Conservation (phyloP, 805 yeast species). For the Yarrowia sp. region DNA sequence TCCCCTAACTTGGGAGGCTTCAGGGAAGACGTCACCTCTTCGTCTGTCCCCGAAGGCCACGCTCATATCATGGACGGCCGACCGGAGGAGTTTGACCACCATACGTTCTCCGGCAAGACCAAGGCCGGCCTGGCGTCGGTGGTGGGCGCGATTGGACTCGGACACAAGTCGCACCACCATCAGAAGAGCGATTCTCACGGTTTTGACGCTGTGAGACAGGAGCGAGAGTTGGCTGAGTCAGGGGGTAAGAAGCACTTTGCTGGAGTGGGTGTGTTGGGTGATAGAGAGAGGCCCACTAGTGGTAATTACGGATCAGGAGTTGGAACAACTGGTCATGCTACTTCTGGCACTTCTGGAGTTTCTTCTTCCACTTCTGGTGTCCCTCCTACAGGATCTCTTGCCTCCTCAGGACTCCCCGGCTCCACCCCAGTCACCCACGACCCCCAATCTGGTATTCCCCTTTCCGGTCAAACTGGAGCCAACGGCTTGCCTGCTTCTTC, state of each 20-base stretch:
- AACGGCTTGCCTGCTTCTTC: constrained; percentile 13
- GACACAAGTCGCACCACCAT: not conserved
- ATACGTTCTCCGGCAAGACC: constrained; percentile 16
- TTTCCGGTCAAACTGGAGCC: constrained; percentile 15
- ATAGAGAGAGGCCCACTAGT: not conserved
- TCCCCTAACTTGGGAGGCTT: not conserved
- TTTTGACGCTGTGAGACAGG: constrained; percentile 13
- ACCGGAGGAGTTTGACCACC: constrained; percentile 20
- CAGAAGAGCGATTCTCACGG: not conserved
- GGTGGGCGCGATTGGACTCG: constrained; percentile 17
- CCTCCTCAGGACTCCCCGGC: not conserved
- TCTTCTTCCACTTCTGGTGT: not conserved
- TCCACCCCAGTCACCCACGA: constrained; percentile 4
- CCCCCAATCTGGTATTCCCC: constrained; percentile 6
- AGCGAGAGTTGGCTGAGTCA: constrained; percentile 6
- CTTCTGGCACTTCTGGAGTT: not conserved
- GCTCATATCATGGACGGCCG: constrained; percentile 26
- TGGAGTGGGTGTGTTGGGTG: not conserved
- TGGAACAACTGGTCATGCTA: not conserved
- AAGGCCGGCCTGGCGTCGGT: constrained; percentile 34
- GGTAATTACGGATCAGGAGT: not conserved
- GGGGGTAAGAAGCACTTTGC: constrained; percentile 28
- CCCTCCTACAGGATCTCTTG: not conserved
- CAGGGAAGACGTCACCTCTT: not conserved
- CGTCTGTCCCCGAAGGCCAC: not conserved